Conservation (phyloP, 257 asterid species). For the Haberlea rhodopensis region DNA sequence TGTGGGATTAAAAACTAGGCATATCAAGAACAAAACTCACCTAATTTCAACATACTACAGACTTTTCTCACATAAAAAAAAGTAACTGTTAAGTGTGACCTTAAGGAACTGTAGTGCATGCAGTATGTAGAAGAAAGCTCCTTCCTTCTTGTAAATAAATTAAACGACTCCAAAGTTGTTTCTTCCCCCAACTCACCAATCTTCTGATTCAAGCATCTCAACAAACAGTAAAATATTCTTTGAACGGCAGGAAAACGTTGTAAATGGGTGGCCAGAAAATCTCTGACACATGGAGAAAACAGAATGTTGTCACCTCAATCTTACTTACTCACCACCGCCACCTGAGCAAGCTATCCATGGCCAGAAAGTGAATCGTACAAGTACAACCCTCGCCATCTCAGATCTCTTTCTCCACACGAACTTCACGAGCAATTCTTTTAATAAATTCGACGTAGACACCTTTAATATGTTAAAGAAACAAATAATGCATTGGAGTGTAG, state of each 20-base stretch:
- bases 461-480: background rate
- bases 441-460: conserved; percentile 23
- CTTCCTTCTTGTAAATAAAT: background rate
- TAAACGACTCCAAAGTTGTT: background rate
- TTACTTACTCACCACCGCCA: conserved; percentile 37
- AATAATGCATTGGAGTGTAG: background rate
- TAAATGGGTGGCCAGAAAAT: conserved; percentile 30
- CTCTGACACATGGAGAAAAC: conserved; percentile 25
- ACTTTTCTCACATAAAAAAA: background rate
- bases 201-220: conserved; percentile 20
- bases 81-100: background rate
- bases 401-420: conserved; percentile 63
- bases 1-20: background rate
- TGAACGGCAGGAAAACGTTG: conserved; percentile 19
- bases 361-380: conserved; percentile 8
- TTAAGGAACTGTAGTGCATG: conserved; percentile 14
- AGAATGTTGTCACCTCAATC: conserved; percentile 56
- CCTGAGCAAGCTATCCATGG: conserved; percentile 57
- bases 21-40: conserved; percentile 31
- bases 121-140: conserved; percentile 20
- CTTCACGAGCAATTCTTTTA: conserved; percentile 46
- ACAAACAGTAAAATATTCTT: conserved; percentile 27
- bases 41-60: conserved; percentile 8
- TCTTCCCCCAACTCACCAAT: conserved; percentile 4
- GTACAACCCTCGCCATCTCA: conserved; percentile 24